Evolutionary conservation across 768 basidiomycete species (phyloP), one percentile per base, ranked within the genome.

Genomic region (Polyporus arcularius): DNA sequence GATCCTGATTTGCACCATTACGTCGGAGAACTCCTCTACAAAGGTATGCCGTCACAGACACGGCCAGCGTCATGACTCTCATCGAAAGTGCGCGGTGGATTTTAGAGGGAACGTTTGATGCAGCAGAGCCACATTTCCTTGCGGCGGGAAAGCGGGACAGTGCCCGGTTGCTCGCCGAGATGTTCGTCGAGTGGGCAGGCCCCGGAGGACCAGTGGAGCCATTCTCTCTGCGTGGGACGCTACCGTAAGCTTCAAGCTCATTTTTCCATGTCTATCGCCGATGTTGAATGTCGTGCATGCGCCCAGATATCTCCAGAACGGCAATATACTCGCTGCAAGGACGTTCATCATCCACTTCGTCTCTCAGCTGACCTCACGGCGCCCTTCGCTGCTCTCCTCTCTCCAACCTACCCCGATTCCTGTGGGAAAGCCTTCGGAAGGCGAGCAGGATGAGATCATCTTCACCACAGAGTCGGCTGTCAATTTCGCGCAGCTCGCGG

Each of bases 321-420:
- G 93, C 15, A 94, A 94, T 64, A 89, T 99, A 69, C 85, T 94
- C n/a, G 92, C 92, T 4, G 92, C 96, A 4, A 85, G 86, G n/a
- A 85, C 89, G n/a, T 97, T 98, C 80, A 87, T 96, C 71, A 79
- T 82, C n/a, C 84, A 87, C 51, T 94, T 90, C 72, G 80, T 88
- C 50, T 80, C 87, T 52, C 83, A 84, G 58, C 76, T 92, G 6
- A 78, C 88, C 48, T 70, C 79, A 18, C 73, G 79, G 16, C 72
- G 82, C 56, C 78, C 81, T 11, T 71, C 75, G 42, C 62, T 79
- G 58, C 67, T 67, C 7, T 79, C 82, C 42, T 67, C 79, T 50
- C 73, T 80, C 62, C 74, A 76, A 28, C 66, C 75, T 10, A 68
- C 73, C 4, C 75, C 80, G n/a, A 75, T 90, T 47, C 72, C 78